phyloP scores from a whole-genome alignment of 768 basidiomycete genomes.

The Tulasnella sp. region DNA sequence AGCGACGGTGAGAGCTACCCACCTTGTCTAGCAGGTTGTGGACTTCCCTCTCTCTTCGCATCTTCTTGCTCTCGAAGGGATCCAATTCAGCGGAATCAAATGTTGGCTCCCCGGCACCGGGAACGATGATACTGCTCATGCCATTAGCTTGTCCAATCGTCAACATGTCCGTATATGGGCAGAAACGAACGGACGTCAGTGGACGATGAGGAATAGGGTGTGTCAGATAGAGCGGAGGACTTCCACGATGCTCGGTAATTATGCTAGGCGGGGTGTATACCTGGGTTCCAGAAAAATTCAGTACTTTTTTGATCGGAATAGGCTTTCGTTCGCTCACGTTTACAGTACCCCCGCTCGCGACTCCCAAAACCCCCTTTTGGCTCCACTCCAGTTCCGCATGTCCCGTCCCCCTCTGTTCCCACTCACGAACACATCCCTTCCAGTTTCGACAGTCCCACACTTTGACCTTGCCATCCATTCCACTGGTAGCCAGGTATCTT shows the following conservation, averaged over 20 bases:
- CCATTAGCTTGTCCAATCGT: constrained; percentile 68
- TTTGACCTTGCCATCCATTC: constrained; percentile 81
- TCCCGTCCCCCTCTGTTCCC: constrained; percentile 60
- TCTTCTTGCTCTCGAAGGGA: constrained; percentile 80
- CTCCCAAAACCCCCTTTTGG: constrained; percentile 70
- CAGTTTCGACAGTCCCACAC: constrained; percentile 97
- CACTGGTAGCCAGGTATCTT: constrained; percentile 83
- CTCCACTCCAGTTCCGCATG: constrained; percentile 72
- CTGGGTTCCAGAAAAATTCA: constrained; percentile 32
- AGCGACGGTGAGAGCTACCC: constrained; percentile 14
- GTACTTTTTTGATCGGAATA: not conserved
- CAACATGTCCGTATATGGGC: constrained; percentile 81
- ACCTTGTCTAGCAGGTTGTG: constrained; percentile 85
- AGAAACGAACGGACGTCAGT: constrained; percentile 68
- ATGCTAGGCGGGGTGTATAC: constrained; percentile 66
- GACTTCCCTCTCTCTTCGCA: constrained; percentile 84
- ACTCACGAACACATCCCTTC: constrained; percentile 77
- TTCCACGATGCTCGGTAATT: constrained; percentile 45
- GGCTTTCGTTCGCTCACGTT: constrained; percentile 48
- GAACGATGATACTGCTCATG: constrained; percentile 78
- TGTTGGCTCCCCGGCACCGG: constrained; percentile 89
- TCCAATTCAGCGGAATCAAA: constrained; percentile 91
- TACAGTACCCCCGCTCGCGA: constrained; percentile 74
- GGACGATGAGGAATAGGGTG: constrained; percentile 77
- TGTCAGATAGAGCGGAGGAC: constrained; percentile 82